These are phyloP conservation scores for Sonneratia caseolaris DNA, from an alignment of 345 rosid genomes.

Conservation along the genomic window DNA sequence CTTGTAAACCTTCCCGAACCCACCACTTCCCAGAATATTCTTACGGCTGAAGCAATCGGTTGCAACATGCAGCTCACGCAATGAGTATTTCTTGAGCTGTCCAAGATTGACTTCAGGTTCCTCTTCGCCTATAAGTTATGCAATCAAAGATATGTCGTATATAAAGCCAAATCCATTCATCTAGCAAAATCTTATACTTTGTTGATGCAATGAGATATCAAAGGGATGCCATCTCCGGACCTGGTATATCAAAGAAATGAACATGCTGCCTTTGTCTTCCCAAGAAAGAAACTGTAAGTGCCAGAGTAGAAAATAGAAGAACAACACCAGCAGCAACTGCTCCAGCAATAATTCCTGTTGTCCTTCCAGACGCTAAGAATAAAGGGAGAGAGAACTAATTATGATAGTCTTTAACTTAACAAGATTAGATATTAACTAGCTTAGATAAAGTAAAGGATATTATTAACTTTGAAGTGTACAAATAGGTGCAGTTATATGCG, in stretches of 20 bases:
- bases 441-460: too few species aligned
- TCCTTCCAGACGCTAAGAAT: constrained; percentile 33
- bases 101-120: constrained; percentile 9
- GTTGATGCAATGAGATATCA: background rate
- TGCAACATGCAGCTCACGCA: constrained; percentile 2
- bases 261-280: background rate
- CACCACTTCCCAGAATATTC: constrained; percentile 1
- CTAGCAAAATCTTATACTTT: background rate
- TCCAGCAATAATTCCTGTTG: constrained; percentile 78
- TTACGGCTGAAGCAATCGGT: background rate
- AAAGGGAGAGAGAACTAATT: background rate
- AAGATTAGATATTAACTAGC: background rate
- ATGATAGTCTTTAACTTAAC: background rate
- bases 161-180: background rate
- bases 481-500: background rate
- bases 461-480: constrained; percentile 9
- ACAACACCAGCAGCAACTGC: constrained; percentile 97
- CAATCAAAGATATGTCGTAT: background rate
- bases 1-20: constrained; percentile 1
- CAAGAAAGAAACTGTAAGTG: background rate
- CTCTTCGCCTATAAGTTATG: constrained; percentile 20
- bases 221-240: constrained; percentile 10
- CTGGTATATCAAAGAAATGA: constrained; percentile 8
- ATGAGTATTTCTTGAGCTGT: background rate
- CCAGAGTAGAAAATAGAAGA: constrained; percentile 56